Evolutionary conservation across 768 basidiomycete genomes (phyloP).

Genomic region (Leccinum aurantiacum): DNA sequence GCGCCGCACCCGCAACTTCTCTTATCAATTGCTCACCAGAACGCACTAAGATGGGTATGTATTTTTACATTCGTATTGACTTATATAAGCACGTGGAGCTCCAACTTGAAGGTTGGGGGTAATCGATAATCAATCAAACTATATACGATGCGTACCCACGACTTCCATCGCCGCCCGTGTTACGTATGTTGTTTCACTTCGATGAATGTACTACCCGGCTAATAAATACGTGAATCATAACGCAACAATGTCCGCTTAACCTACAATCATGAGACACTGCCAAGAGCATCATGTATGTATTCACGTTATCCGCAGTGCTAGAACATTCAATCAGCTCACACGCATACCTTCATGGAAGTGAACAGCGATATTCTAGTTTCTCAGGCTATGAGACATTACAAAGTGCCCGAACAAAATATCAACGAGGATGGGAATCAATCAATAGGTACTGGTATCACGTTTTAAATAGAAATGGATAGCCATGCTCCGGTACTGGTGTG

Average conservation of each 20-base stretch:
- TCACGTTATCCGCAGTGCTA: no score
- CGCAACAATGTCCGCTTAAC: not conserved
- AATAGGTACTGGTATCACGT: not conserved
- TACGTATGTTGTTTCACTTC: not conserved
- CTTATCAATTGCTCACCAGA: not conserved
- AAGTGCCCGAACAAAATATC: constrained; percentile 5
- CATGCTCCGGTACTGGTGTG: not conserved
- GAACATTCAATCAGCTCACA: not conserved
- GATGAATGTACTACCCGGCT: not conserved
- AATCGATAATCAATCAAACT: not conserved
- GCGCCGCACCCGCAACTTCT: not conserved
- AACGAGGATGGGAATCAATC: not conserved
- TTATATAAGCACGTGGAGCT: not conserved
- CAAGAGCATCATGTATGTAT: not conserved
- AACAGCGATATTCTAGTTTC: not conserved
- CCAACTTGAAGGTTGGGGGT: not conserved
- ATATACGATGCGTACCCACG: not conserved
- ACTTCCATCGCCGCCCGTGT: not conserved
- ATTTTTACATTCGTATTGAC: not conserved
- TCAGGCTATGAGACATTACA: constrained; percentile 2
- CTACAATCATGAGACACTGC: not conserved
- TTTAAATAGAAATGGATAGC: constrained; percentile 4
- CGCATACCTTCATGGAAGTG: not conserved
- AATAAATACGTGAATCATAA: not conserved
- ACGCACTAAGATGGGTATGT: not conserved